phyloP scores from a whole-genome alignment of 208 protist genomes.

The Wallacemonas sp. region DNA sequence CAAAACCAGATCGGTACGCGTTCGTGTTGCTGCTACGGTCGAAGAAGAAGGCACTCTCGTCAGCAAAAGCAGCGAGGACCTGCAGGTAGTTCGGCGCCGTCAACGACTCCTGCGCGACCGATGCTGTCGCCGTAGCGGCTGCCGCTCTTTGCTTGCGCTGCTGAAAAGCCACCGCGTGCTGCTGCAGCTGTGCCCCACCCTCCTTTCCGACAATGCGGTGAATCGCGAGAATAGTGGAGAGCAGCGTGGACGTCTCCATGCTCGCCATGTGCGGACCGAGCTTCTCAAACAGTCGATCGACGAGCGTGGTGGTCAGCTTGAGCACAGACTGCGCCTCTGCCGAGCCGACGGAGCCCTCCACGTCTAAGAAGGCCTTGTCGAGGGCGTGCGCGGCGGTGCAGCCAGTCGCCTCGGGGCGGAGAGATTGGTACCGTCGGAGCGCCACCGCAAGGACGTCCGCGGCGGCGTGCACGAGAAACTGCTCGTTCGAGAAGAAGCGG shows the following conservation, averaged over 20 bases:
- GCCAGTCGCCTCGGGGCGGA: constrained; percentile 35
- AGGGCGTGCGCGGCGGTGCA: constrained; percentile 13
- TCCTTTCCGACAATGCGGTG: constrained; percentile 72
- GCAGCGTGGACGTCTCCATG: constrained; percentile 61
- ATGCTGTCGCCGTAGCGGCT: constrained; percentile 10
- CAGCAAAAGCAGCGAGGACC: constrained; percentile 69
- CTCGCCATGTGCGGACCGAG: constrained; percentile 33
- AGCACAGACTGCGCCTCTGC: constrained; percentile 35
- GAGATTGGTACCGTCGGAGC: constrained; percentile 35
- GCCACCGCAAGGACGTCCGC: constrained; percentile 54
- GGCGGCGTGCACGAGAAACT: constrained; percentile 77
- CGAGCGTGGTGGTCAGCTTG: constrained; percentile 50
- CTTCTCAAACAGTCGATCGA: constrained; percentile 48
- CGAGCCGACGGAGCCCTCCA: background rate
- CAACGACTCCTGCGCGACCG: constrained; percentile 61
- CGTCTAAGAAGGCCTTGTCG: constrained; percentile 22
- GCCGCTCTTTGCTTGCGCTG: constrained; percentile 40
- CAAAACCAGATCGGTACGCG: constrained; percentile 55
- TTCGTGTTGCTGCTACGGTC: constrained; percentile 33
- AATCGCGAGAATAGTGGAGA: constrained; percentile 59
- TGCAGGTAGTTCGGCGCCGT: constrained; percentile 77
- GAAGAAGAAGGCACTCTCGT: constrained; percentile 70
- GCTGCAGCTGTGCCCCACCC: constrained; percentile 37
- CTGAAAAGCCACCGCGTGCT: constrained; percentile 60
- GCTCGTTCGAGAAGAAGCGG: constrained; percentile 83